Evolutionary conservation across 106 monocot genomes (phyloP).

Genomic region (Allium cepa): DNA sequence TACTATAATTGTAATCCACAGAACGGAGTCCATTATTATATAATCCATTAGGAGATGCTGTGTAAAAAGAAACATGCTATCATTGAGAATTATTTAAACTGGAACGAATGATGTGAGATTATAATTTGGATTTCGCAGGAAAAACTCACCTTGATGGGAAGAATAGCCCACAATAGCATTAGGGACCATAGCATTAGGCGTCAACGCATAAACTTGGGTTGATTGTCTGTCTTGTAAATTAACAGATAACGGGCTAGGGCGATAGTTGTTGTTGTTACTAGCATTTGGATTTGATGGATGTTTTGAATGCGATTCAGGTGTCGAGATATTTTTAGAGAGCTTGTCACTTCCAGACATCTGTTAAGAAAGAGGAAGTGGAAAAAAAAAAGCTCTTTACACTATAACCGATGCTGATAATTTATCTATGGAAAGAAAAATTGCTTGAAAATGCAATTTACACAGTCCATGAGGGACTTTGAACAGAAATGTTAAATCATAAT

Average conservation of each 20-base stretch:
- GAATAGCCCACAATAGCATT: not conserved
- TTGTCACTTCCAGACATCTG: too few species aligned
- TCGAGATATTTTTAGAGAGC: too few species aligned
- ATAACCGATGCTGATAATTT: not conserved
- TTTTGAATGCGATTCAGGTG: too few species aligned
- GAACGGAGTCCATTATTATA: slow-evolving; percentile 18
- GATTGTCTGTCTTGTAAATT: slow-evolving; percentile 7
- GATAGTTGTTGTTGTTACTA: slow-evolving; percentile 1
- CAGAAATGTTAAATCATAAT: too few species aligned
- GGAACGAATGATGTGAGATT: not conserved
- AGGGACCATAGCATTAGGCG: slow-evolving; percentile 10
- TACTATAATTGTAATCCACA: slow-evolving; percentile 35
- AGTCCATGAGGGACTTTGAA: too few species aligned
- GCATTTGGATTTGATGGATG: not conserved
- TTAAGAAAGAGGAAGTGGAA: not conserved
- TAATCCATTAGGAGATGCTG: slow-evolving; percentile 18
- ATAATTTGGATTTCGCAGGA: not conserved
- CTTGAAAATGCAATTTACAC: not conserved
- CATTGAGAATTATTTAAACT: not conserved
- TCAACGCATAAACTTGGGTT: slow-evolving; percentile 4
- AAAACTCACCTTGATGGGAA: slow-evolving; percentile 18
- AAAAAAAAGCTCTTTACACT: slow-evolving; percentile 14
- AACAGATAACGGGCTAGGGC: not conserved
- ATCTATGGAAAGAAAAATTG: not conserved
- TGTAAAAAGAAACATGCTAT: slow-evolving; percentile 1